These are phyloP conservation scores for Prosopis cineraria DNA, from an alignment of 306 rosid genomes.

Conservation along the genomic window DNA sequence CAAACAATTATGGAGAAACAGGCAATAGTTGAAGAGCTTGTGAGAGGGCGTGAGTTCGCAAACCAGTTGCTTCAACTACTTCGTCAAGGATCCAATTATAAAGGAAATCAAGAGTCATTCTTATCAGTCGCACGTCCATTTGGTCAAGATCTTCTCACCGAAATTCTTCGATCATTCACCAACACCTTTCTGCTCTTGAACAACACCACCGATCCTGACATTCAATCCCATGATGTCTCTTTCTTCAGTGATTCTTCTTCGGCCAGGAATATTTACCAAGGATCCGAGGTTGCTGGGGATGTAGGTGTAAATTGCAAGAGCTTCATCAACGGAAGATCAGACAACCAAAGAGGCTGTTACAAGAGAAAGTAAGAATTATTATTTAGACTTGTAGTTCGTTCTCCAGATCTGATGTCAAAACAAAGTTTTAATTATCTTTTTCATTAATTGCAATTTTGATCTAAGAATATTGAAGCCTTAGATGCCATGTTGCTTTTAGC, in stretches of 20 bases:
- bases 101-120: neutral
- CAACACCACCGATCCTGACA: neutral
- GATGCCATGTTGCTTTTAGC: too few species aligned
- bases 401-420: too few species aligned
- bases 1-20: too few species aligned
- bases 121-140: neutral
- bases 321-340: too few species aligned
- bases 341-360: conserved; percentile 5
- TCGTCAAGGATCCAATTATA: neutral
- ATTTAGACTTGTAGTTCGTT: too few species aligned
- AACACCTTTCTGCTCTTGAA: conserved; percentile 31
- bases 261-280: neutral
- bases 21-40: conserved; percentile 22
- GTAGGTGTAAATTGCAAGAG: neutral
- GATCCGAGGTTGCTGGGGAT: neutral
- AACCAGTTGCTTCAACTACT: conserved; percentile 35
- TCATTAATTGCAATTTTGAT: too few species aligned
- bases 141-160: conserved; percentile 30
- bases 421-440: too few species aligned
- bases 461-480: too few species aligned
- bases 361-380: conserved; percentile 26
- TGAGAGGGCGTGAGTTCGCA: conserved; percentile 30
- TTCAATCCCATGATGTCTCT: neutral
- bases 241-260: neutral
- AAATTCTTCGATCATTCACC: conserved; percentile 34